Evolutionary conservation across 2,329 filamentous ascomycete genomes (phyloP).

Genomic region (Diaporthe destruens): DNA sequence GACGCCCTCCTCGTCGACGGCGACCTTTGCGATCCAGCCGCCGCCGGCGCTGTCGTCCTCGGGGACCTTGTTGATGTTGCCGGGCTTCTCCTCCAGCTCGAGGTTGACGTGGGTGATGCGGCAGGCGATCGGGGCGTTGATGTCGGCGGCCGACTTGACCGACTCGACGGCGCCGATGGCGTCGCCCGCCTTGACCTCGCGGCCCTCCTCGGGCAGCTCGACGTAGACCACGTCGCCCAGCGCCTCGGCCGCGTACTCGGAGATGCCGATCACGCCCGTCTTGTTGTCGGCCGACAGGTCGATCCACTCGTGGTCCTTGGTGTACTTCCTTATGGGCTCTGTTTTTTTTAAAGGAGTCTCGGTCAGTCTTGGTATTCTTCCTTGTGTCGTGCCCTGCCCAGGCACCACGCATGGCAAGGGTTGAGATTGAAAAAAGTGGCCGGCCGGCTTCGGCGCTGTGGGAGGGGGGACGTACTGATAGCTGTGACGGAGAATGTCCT

Average conservation of each 20-base stretch:
- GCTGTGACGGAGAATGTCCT: constrained; percentile 62
- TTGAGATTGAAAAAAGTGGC: neutral
- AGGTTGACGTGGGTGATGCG: constrained; percentile 81
- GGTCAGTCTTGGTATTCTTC: neutral
- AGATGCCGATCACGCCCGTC: constrained; percentile 86
- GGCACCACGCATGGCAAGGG: neutral
- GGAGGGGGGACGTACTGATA: constrained; percentile 51
- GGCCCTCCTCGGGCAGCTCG: constrained; percentile 83
- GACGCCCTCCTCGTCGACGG: constrained; percentile 74
- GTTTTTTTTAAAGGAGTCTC: constrained; percentile 8
- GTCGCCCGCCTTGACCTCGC: constrained; percentile 81
- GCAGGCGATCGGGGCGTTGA: constrained; percentile 88
- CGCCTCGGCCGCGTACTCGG: constrained; percentile 88
- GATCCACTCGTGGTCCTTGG: constrained; percentile 98
- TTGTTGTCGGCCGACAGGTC: constrained; percentile 87
- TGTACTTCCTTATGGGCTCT: constrained; percentile 86
- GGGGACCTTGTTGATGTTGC: constrained; percentile 88
- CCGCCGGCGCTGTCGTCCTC: constrained; percentile 81
- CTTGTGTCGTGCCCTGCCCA: neutral
- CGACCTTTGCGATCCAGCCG: constrained; percentile 93
- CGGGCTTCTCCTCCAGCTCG: constrained; percentile 84
- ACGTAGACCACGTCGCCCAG: constrained; percentile 98
- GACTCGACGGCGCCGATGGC: constrained; percentile 95
- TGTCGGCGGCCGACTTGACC: constrained; percentile 98
- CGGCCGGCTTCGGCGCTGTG: constrained; percentile 50